Base-by-base conservation (phyloP, 1,284 basidiomycete species). In the Crocinoboletus sp. region DNA sequence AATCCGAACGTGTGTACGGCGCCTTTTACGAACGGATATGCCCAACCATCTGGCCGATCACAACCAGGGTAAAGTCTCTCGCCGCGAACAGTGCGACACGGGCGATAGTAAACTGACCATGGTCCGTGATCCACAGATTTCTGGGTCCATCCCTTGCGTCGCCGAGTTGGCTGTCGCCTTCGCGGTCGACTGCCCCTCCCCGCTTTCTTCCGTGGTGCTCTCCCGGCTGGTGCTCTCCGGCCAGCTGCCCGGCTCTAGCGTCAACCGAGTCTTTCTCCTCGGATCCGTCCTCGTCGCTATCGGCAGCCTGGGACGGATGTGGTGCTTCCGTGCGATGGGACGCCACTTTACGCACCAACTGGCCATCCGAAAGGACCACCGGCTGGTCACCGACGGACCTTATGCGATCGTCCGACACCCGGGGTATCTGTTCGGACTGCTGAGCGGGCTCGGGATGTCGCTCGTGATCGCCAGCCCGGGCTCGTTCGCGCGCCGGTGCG, bases 361-460 rank as follows among this genome's bases (percentile, higher is more conserved):
- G 4, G 51, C 55, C 12, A 16, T 68, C 1, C 53, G 55, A 5
- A 49, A 54, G 20, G 48, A 57, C 4, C 64, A 65, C 42, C 11
- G 36, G 22, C 59, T 66, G 6, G 34, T 67, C 32, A 67, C 64
- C 1, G 38, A 50, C 1, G 64, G 64, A 0, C 67, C 64, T 5
- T 66, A 66, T 34, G 41, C 52, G 23, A 33, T 57, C 38, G 58
- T 66, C 2, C 63, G 64, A 13, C 64, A 69, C 29, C 64, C 64
- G 0, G 45, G 54, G 23, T 68, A 66, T 34, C 15, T 53, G 10
- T 58, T 53, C 11, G 60, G 31, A 5, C 16, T n/a, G 5, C 28
- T 64, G 4, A 34, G 48, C n/a, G 36, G 24, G 22, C 6, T 55
- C 0, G 61, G 58, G 5, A 64, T 64, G 41, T 63, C 56, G 5